Base-by-base conservation (phyloP, 129 eudicot genomes). In the Pittosporum tobira region DNA sequence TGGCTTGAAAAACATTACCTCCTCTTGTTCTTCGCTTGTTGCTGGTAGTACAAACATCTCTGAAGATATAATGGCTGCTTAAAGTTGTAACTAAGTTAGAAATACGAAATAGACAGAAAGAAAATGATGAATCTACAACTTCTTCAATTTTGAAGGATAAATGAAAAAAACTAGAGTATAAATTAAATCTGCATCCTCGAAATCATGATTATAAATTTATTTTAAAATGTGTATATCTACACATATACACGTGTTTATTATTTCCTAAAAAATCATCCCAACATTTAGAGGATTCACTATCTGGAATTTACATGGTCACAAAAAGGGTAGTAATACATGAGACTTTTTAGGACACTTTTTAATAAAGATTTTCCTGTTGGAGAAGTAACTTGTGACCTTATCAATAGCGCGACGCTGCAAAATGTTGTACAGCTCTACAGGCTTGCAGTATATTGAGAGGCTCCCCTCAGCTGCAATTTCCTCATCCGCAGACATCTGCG, bases 341-440 rank as follows among this genome's bases (percentile, higher is more conserved):
- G 10, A 34, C 40, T 34, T 34, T 34, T 34, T 34, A 9, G 10
- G 10, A 34, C 40, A 34, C 40, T 6, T 34, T 34, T 34, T 8
- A 6, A 6, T 34, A 34, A 34, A 34, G 11, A 1, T 34, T 34
- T 10, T n/a, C n/a, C n/a, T n/a, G n/a, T n/a, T n/a, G n/a, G 59
- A 15, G 59, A 27, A n/a, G 6, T n/a, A 21, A 16, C n/a, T 54
- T 54, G 25, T 71, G 70, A 93, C 99, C 71, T 77, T 93, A 69
- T 56, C 69, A 42, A 43, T 52, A 48, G 91, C 88, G 49, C 96
- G 96, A 21, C 76, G 84, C 71, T 73, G 85, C 67, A 93, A 90
- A 75, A 93, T 81, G 74, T 87, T 84, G 84, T 93, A 93, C 5
- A 93, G 63, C 60, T 93, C 99, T 43, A 93, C 88, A 19, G 99